phyloP scores from a whole-genome alignment of 2,329 filamentous ascomycete genomes.

The Neofusicoccum parvum region DNA sequence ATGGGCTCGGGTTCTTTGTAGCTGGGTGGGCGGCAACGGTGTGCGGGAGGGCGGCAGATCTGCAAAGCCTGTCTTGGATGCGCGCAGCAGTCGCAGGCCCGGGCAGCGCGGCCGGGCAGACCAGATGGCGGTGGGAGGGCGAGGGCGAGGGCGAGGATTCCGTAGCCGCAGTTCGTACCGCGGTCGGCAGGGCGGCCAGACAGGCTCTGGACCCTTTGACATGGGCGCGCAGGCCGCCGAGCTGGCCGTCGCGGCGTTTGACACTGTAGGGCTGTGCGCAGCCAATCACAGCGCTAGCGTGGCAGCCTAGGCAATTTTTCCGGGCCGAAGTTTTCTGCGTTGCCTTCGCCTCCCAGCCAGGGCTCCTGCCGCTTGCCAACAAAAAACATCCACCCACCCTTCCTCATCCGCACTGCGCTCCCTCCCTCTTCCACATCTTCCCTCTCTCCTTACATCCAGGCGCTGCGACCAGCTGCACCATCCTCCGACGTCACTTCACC shows the following conservation, averaged over 20 bases:
- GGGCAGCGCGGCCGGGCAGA: no score
- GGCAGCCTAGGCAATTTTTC: conserved; percentile 17
- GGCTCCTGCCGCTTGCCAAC: conserved; percentile 21
- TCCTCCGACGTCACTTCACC: background rate
- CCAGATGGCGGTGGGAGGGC: no score
- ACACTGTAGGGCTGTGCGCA: conserved; percentile 15
- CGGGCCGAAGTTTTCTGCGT: conserved; percentile 22
- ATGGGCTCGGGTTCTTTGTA: conserved; percentile 61
- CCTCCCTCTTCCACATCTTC: conserved; percentile 9
- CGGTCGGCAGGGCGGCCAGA: background rate
- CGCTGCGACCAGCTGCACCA: background rate
- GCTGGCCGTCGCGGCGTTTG: conserved; percentile 14
- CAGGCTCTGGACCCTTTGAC: conserved; percentile 12
- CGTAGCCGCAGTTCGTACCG: conserved; percentile 9
- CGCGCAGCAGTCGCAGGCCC: background rate
- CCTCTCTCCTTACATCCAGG: background rate
- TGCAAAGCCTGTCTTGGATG: background rate
- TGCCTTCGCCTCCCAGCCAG: conserved; percentile 21
- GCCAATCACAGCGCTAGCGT: conserved; percentile 18
- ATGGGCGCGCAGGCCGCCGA: conserved; percentile 7
- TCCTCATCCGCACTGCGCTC: conserved; percentile 10
- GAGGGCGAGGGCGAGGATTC: no score
- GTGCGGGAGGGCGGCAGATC: background rate
- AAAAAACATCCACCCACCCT: conserved; percentile 22
- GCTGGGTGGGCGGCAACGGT: conserved; percentile 24